phyloP scores from a whole-genome alignment of 495 filamentous ascomycete genomes.

The Lineolata rhizophorae region DNA sequence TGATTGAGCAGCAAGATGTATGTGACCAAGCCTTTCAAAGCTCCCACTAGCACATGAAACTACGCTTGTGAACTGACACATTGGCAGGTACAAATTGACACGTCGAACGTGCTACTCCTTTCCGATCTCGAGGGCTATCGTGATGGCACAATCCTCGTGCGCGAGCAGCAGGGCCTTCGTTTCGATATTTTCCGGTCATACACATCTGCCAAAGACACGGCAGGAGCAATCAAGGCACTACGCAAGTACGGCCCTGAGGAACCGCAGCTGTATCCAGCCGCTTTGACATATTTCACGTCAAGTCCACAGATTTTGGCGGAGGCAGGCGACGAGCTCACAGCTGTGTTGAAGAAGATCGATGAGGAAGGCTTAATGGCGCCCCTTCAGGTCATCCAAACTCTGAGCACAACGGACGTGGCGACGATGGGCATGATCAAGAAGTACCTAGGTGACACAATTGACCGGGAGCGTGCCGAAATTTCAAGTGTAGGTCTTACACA shows the following conservation, averaged over 20 bases:
- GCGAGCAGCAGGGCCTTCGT: constrained; percentile 75
- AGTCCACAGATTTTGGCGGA: constrained; percentile 62
- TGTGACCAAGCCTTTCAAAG: constrained; percentile 6
- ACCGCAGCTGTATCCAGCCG: constrained; percentile 81
- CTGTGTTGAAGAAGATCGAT: constrained; percentile 68
- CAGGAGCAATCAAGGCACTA: constrained; percentile 70
- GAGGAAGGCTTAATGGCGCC: constrained; percentile 85
- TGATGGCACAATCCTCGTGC: constrained; percentile 77
- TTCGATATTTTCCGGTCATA: constrained; percentile 97
- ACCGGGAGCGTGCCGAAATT: constrained; percentile 71
- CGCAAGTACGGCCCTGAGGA: constrained; percentile 81
- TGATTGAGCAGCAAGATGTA: constrained; percentile 57
- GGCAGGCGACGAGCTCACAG: constrained; percentile 64
- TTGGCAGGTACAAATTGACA: constrained; percentile 58
- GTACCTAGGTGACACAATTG: constrained; percentile 74
- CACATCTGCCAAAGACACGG: constrained; percentile 79
- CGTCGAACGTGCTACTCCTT: constrained; percentile 78
- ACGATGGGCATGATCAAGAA: constrained; percentile 95
- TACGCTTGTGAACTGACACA: no score
- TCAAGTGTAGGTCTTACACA: constrained; percentile 24
- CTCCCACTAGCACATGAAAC: not conserved
- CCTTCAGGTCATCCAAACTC: constrained; percentile 84
- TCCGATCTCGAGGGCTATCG: constrained; percentile 81
- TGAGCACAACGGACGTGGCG: constrained; percentile 65
- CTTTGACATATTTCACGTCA: constrained; percentile 82